phyloP scores from a whole-genome alignment of 2,329 filamentous ascomycete genomes.

The Xylaria sp. region DNA sequence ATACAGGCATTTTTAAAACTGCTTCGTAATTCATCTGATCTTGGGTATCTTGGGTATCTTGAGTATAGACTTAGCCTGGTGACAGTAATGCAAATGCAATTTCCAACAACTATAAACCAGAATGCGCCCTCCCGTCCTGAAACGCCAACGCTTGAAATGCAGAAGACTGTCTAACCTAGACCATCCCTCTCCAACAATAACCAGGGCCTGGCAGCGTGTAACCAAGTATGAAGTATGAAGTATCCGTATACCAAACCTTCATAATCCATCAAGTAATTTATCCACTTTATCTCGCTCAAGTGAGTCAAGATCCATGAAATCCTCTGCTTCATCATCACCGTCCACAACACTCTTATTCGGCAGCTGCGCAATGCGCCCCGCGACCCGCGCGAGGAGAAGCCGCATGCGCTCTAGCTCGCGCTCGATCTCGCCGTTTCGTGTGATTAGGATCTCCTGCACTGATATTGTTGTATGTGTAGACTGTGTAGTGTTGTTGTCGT shows the following conservation, averaged over 20 bases:
- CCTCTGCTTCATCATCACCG: conserved; percentile 18
- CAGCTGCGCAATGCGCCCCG: conserved; percentile 61
- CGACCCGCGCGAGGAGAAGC: conserved; percentile 69
- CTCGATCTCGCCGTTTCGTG: conserved; percentile 72
- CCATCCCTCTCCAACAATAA: neutral
- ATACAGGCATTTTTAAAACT: neutral
- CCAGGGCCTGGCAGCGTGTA: neutral
- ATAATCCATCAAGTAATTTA: conserved; percentile 54
- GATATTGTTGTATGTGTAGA: conserved; percentile 44
- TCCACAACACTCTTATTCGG: conserved; percentile 39
- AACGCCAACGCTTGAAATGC: conserved; percentile 27
- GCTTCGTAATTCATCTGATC: neutral
- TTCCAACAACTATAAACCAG: neutral
- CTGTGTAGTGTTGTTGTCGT: conserved; percentile 46
- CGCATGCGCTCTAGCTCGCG: conserved; percentile 74
- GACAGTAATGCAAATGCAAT: conserved; percentile 8
- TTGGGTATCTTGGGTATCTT: conserved; percentile 34
- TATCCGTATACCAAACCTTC: neutral
- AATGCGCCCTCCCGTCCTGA: neutral
- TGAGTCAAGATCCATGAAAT: conserved; percentile 52
- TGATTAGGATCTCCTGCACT: conserved; percentile 75
- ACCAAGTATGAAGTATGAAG: neutral
- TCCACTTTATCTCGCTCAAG: conserved; percentile 58
- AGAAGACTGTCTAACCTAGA: neutral
- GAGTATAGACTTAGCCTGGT: neutral